Evolutionary conservation across 78 protist genomes (phyloP).

Genomic region (Dictyostelium purpureum): DNA sequence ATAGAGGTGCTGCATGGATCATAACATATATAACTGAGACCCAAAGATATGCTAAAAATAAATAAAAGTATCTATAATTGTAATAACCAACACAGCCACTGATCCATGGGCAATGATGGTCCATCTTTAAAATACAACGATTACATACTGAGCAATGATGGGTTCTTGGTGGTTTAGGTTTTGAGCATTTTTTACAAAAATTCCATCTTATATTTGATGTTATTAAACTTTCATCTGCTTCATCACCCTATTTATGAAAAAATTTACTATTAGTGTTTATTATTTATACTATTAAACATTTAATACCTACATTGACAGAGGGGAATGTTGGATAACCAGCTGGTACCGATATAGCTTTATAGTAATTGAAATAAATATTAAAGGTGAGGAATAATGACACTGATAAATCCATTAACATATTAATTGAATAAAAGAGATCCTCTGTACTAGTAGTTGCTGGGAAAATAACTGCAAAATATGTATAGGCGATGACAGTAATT

Average conservation of each 20-base stretch:
- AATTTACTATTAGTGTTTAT: not conserved
- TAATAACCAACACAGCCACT: conserved; percentile 89
- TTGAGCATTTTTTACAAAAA: conserved; percentile 39
- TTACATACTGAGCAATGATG: conserved; percentile 93
- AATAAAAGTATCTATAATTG: conserved; percentile 39
- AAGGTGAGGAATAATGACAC: conserved; percentile 19
- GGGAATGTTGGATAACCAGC: conserved; percentile 57
- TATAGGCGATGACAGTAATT: conserved; percentile 13
- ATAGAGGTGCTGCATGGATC: conserved; percentile 4
- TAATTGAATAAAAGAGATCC: not conserved
- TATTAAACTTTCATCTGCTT: not conserved
- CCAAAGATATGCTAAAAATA: conserved; percentile 36
- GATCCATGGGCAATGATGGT: conserved; percentile 98
- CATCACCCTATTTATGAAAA: not conserved
- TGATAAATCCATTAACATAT: not conserved
- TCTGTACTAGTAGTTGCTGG: not conserved
- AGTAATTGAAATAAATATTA: conserved; percentile 30
- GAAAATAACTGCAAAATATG: conserved; percentile 12
- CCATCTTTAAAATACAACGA: conserved; percentile 86
- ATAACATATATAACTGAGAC: not conserved
- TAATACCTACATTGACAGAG: not conserved
- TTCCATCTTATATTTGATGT: not conserved
- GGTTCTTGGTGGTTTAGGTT: conserved; percentile 78
- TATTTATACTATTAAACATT: not conserved
- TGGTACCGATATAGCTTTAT: conserved; percentile 16